A percentile compares a stretch with the other conserved stretches of the same genome.
phyloP scores from a whole-genome alignment of 2,329 filamentous ascomycete species.

The Trichophyton schoenleinii region DNA sequence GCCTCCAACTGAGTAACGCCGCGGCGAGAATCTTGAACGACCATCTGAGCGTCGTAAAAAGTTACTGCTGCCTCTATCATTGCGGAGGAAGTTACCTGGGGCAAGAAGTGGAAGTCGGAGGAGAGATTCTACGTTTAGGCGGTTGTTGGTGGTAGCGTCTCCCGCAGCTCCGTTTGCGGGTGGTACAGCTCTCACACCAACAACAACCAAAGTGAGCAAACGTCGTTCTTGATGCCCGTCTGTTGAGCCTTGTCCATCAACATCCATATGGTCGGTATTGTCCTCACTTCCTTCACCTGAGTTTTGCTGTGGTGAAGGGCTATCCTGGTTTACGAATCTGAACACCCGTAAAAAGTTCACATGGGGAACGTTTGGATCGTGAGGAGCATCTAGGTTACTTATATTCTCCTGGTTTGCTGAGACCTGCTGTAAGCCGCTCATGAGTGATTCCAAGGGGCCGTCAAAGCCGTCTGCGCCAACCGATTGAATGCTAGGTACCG shows the following conservation, averaged over 20 bases:
- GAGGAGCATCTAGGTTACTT: slow-evolving; percentile 14
- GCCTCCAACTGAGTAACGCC: slow-evolving; percentile 43
- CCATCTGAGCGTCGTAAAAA: slow-evolving; percentile 43
- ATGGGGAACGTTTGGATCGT: slow-evolving; percentile 39
- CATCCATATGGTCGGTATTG: slow-evolving; percentile 25
- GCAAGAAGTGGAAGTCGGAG: slow-evolving; percentile 35
- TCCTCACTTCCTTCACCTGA: slow-evolving; percentile 18
- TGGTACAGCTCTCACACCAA: slow-evolving; percentile 55
- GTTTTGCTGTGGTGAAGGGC: slow-evolving; percentile 16
- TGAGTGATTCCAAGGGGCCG: slow-evolving; percentile 50
- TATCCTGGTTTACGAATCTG: slow-evolving; percentile 46
- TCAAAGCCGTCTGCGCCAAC: slow-evolving; percentile 45
- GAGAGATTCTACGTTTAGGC: slow-evolving; percentile 26
- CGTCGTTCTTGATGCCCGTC: slow-evolving; percentile 40
- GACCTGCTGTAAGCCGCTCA: slow-evolving; percentile 50
- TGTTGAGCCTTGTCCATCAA: slow-evolving; percentile 24
- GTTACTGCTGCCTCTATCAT: slow-evolving; percentile 36
- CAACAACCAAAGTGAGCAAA: slow-evolving; percentile 57
- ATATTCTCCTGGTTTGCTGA: slow-evolving; percentile 40
- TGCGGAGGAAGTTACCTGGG: slow-evolving; percentile 31
- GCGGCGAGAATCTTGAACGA: slow-evolving; percentile 42
- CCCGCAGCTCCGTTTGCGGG: slow-evolving; percentile 37
- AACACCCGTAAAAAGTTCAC: slow-evolving; percentile 60
- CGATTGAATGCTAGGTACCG: slow-evolving; percentile 43
- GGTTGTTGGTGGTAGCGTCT: slow-evolving; percentile 29